These are phyloP conservation scores for Tetrahymena malaccensis DNA, from an alignment of 73 alveolate species.

Conservation along the genomic window DNA sequence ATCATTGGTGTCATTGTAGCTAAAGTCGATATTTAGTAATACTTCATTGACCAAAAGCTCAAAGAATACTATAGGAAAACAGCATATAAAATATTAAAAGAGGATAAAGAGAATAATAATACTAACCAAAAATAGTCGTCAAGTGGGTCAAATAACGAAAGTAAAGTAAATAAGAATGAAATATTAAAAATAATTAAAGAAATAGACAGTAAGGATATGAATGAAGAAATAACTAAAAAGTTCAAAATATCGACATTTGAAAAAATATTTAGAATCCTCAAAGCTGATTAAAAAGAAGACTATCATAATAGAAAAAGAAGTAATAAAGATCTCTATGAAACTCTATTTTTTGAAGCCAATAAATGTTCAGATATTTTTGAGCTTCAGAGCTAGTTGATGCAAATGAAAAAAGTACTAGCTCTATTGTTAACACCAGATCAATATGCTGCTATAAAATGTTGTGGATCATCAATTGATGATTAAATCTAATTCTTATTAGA, in stretches of 20 bases:
- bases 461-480: not conserved
- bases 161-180: not conserved
- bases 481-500: not conserved
- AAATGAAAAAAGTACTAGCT: not conserved
- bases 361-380: not conserved
- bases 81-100: not conserved
- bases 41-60: not conserved
- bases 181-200: not conserved
- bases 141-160: not conserved
- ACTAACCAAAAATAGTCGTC: not conserved
- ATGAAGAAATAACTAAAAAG: not conserved
- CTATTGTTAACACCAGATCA: not conserved
- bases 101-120: not conserved
- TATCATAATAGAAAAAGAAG: not conserved
- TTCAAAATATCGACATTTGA: not conserved
- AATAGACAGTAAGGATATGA: not conserved
- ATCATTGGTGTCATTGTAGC: not conserved
- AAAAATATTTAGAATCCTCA: not conserved
- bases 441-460: not conserved
- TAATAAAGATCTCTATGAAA: not conserved
- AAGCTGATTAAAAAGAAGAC: not conserved
- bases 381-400: not conserved
- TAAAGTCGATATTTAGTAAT: not conserved
- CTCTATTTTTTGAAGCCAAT: not conserved
- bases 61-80: not conserved